These are phyloP conservation scores for Priceomyces haplophilus DNA, from an alignment of 805 yeast genomes.

Conservation along the genomic window DNA sequence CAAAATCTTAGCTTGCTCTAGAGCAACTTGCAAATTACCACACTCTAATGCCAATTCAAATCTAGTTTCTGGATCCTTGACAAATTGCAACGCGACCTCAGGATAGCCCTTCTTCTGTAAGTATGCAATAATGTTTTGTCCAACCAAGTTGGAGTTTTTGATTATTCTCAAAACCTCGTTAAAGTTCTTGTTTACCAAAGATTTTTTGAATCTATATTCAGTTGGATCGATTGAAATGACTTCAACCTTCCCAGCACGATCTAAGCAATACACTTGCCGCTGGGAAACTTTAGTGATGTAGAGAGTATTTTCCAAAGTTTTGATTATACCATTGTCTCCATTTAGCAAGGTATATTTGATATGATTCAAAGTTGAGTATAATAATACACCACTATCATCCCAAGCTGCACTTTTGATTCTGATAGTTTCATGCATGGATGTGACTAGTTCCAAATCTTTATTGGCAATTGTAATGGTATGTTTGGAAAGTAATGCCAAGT, in stretches of 20 bases:
- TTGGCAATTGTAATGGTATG: constrained; percentile 89
- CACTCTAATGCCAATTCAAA: constrained; percentile 94
- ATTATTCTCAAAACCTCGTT: constrained; percentile 89
- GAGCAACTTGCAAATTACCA: constrained; percentile 83
- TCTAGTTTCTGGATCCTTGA: constrained; percentile 92
- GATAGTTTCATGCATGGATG: constrained; percentile 93
- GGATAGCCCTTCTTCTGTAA: constrained; percentile 94
- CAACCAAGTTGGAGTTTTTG: constrained; percentile 85
- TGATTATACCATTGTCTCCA: constrained; percentile 93
- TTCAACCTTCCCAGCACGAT: constrained; percentile 82
- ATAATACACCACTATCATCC: constrained; percentile 90
- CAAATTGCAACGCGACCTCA: constrained; percentile 95
- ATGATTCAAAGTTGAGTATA: constrained; percentile 93
- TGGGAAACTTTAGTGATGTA: constrained; percentile 75
- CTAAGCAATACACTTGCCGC: constrained; percentile 72
- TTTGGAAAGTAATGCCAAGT: constrained; percentile 83
- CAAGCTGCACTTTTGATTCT: constrained; percentile 95
- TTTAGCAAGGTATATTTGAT: constrained; percentile 89
- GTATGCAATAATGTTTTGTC: constrained; percentile 94
- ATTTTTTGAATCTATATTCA: constrained; percentile 93
- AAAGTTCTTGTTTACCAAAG: constrained; percentile 85
- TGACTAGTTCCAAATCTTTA: constrained; percentile 69
- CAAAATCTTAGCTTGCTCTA: constrained; percentile 78
- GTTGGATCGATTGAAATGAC: constrained; percentile 85
- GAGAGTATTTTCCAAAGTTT: constrained; percentile 84